Evolutionary conservation across 129 eudicot species (phyloP).

Genomic region (Helianthus tuberosus): DNA sequence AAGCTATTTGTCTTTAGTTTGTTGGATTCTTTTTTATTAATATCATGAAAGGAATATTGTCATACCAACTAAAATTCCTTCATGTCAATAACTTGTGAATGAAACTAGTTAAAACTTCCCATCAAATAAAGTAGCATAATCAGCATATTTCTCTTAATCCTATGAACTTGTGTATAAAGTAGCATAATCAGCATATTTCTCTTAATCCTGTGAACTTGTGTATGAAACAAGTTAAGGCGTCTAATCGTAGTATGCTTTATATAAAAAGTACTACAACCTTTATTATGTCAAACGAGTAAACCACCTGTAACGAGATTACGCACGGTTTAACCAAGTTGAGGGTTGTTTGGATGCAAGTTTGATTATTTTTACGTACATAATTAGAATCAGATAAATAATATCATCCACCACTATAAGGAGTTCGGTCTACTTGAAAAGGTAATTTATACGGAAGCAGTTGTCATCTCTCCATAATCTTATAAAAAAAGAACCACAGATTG

Average conservation of each 20-base stretch:
- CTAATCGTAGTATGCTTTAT: background rate
- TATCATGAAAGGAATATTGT: constrained; percentile 14
- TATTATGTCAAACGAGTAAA: too few relatives aligned
- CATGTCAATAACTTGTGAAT: background rate
- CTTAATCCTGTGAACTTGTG: background rate
- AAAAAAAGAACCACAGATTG: background rate
- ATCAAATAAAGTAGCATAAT: constrained; percentile 4
- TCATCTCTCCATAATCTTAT: constrained; percentile 31
- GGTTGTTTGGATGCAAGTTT: background rate
- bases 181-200: background rate
- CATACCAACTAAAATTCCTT: background rate
- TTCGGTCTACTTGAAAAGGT: constrained; percentile 27
- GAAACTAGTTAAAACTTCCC: constrained; percentile 23
- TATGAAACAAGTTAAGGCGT: constrained; percentile 21
- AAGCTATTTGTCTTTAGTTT: constrained; percentile 15
- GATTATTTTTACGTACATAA: background rate
- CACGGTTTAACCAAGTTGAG: background rate
- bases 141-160: background rate
- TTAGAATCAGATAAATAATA: background rate
- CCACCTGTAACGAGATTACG: background rate
- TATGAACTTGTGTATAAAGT: background rate
- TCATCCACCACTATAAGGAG: constrained; percentile 25
- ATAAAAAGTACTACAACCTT: background rate
- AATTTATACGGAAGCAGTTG: constrained; percentile 10
- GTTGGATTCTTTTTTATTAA: background rate